Percentiles rank a stretch among this genome's conserved stretches.
phyloP scores from a whole-genome alignment of 345 rosid species.

The Diplotaxis tenuifolia region DNA sequence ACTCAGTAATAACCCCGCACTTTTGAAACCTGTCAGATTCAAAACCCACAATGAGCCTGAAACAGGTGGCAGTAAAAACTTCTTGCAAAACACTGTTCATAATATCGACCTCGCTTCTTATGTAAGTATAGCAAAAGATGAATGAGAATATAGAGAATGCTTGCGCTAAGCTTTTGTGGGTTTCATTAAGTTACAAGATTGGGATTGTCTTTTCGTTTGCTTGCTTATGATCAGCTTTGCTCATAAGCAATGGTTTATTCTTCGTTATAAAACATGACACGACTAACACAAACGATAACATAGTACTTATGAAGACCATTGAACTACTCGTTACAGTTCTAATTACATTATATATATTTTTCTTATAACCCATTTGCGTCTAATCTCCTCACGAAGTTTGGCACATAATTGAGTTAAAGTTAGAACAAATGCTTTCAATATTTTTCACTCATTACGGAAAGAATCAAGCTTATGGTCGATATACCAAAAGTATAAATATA shows the following conservation, averaged over 20 bases:
- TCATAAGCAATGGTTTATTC: not conserved
- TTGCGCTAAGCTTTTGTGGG: not conserved
- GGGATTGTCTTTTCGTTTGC: not conserved
- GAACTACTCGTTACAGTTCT: not conserved
- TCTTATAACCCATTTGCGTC: not conserved
- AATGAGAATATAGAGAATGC: not conserved
- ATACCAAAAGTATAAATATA: conserved; percentile 7
- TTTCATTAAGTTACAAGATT: conserved; percentile 8
- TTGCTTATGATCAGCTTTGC: conserved; percentile 9
- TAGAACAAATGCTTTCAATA: conserved; percentile 16
- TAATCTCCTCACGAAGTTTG: not conserved
- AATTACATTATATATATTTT: not conserved
- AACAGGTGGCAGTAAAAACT: too few species aligned
- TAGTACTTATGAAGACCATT: not conserved
- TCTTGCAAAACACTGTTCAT: too few species aligned
- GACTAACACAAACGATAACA: not conserved
- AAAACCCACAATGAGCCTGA: too few species aligned
- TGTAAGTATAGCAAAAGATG: too few species aligned
- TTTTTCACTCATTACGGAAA: conserved; percentile 29
- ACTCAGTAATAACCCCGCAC: too few species aligned
- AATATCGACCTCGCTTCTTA: too few species aligned
- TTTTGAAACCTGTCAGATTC: too few species aligned
- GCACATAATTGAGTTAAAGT: conserved; percentile 5
- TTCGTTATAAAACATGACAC: not conserved
- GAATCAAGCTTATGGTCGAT: conserved; percentile 26